Conservation (phyloP, 2,329 filamentous ascomycete genomes). For the Cryphonectria naterciae region DNA sequence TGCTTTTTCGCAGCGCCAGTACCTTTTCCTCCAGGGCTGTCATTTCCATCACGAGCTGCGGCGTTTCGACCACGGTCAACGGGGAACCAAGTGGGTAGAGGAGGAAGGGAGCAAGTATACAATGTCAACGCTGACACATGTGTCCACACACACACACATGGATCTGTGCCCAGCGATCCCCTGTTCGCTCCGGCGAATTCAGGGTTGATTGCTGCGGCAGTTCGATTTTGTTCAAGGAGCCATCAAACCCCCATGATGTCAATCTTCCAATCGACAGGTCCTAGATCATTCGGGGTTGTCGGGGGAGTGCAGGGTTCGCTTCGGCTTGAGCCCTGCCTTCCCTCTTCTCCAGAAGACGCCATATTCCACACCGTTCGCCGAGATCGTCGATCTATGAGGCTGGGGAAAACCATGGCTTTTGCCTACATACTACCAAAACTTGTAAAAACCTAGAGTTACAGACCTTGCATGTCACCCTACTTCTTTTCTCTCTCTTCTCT, state of each 20-base stretch:
- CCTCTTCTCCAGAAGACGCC: conserved; percentile 64
- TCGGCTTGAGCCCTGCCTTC: conserved; percentile 68
- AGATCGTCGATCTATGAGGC: conserved; percentile 91
- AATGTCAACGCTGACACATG: neutral
- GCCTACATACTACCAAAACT: conserved; percentile 62
- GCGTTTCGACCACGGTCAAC: neutral
- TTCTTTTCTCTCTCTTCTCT: too few relatives aligned
- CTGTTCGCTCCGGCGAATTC: conserved; percentile 62
- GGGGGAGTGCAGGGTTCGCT: conserved; percentile 66
- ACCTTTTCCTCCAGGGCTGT: conserved; percentile 12
- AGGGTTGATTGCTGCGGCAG: conserved; percentile 83
- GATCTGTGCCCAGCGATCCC: conserved; percentile 90
- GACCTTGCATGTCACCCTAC: neutral
- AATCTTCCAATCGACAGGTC: conserved; percentile 96
- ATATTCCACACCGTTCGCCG: conserved; percentile 91
- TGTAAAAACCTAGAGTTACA: neutral
- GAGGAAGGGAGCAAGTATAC: neutral
- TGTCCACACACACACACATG: conserved; percentile 35
- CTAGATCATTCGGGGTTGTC: conserved; percentile 71
- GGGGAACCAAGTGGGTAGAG: neutral
- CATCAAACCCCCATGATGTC: conserved; percentile 76
- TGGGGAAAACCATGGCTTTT: conserved; percentile 83
- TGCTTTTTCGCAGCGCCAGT: too few relatives aligned
- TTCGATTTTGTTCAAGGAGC: conserved; percentile 85
- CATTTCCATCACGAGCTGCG: conserved; percentile 25